A percentile compares a stretch with the other conserved stretches of the same genome.
Conservation (phyloP, 2,329 filamentous ascomycete species). For the Huntiella moniliformis region DNA sequence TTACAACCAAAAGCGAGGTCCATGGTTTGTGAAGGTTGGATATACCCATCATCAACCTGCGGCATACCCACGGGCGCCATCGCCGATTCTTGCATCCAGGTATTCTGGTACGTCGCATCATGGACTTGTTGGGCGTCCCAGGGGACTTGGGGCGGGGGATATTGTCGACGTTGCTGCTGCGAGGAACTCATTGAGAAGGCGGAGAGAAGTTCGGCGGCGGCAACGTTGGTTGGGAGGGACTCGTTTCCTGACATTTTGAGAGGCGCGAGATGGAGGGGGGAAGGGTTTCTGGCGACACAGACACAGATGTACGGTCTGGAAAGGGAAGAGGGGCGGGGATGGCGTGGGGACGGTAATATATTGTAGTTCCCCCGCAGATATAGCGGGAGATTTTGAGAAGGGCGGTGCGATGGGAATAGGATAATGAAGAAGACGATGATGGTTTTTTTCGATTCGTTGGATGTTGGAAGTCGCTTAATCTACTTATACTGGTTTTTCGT, state of each 20-base stretch:
- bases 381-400: too few relatives aligned
- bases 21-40: conserved; percentile 24
- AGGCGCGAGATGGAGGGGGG: background rate
- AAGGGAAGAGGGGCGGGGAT: too few relatives aligned
- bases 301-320: too few relatives aligned
- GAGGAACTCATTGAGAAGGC: conserved; percentile 10
- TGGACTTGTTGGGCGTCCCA: background rate
- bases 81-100: background rate
- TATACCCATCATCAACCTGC: background rate
- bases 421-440: too few relatives aligned
- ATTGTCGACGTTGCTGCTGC: conserved; percentile 2
- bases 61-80: background rate
- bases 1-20: conserved; percentile 49
- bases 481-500: too few relatives aligned
- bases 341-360: too few relatives aligned
- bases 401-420: too few relatives aligned
- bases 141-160: background rate
- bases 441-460: too few relatives aligned
- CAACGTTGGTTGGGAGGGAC: conserved; percentile 5
- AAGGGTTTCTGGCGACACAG: too few relatives aligned
- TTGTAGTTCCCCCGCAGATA: too few relatives aligned
- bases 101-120: too few relatives aligned
- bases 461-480: too few relatives aligned
- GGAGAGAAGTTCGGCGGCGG: conserved; percentile 10
- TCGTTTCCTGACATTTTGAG: conserved; percentile 7